phyloP scores from a whole-genome alignment of 2,329 filamentous ascomycete genomes.

The Hirsutella thompsonii region DNA sequence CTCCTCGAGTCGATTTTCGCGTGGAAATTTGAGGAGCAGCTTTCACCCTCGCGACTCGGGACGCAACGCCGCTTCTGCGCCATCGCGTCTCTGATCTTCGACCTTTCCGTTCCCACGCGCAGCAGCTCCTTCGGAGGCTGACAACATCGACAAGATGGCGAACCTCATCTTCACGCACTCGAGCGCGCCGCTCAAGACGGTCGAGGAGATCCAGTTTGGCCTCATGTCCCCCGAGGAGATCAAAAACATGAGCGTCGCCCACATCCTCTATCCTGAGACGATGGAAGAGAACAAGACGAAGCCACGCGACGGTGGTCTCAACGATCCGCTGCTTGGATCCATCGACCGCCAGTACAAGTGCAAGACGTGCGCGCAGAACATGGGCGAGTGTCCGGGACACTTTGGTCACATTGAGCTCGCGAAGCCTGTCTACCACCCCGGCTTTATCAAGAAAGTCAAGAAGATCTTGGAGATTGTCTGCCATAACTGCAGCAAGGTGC shows the following conservation, averaged over 20 bases:
- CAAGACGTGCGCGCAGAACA: constrained; percentile 90
- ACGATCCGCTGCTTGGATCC: constrained; percentile 90
- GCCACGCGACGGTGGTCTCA: constrained; percentile 82
- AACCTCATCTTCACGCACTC: constrained; percentile 85
- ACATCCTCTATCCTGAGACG: constrained; percentile 96
- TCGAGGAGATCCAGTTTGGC: constrained; percentile 98
- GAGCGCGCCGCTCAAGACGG: constrained; percentile 90
- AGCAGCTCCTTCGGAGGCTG: not conserved
- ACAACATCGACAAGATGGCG: constrained; percentile 54
- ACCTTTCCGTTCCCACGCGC: constrained; percentile 8
- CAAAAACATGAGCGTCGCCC: constrained; percentile 94
- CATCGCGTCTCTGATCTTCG: constrained; percentile 7
- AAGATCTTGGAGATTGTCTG: constrained; percentile 98
- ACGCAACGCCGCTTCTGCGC: constrained; percentile 6
- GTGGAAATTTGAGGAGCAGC: too few species aligned
- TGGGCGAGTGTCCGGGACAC: constrained; percentile 92
- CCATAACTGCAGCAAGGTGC: constrained; percentile 96
- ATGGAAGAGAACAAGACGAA: constrained; percentile 94
- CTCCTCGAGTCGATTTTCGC: constrained; percentile 1
- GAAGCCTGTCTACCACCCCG: constrained; percentile 86
- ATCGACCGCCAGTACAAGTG: constrained; percentile 95
- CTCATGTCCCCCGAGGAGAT: constrained; percentile 97
- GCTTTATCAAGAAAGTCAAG: constrained; percentile 98
- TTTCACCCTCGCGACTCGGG: constrained; percentile 1
- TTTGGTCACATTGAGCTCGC: constrained; percentile 98